Conservation (phyloP, 805 yeast species). For the Ogataea salicorniae region DNA sequence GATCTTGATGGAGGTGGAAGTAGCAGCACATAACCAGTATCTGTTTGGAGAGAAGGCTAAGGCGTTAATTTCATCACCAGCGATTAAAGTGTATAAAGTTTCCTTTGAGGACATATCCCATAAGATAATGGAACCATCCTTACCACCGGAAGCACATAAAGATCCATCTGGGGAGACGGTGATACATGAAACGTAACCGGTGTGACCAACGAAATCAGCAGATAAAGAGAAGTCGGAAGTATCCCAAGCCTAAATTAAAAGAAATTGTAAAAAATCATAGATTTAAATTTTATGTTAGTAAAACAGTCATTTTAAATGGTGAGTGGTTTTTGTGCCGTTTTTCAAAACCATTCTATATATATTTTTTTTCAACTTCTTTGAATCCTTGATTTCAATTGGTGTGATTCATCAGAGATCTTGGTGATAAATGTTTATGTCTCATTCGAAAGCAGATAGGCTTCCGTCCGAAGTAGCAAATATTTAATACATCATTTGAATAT, state of each 20-base stretch:
- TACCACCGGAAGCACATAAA: conserved; percentile 98
- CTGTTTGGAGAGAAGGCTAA: conserved; percentile 99
- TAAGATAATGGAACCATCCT: conserved; percentile 97
- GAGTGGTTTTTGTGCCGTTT: neutral
- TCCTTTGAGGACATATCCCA: conserved; percentile 90
- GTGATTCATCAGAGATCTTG: conserved; percentile 92
- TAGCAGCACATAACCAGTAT: conserved; percentile 99
- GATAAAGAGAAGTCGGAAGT: conserved; percentile 65
- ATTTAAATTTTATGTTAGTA: neutral
- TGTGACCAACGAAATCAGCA: conserved; percentile 99
- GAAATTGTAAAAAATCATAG: neutral
- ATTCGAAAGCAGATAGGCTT: conserved; percentile 58
- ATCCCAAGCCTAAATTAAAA: conserved; percentile 78
- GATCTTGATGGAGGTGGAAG: conserved; percentile 95
- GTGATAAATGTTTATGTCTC: conserved; percentile 91
- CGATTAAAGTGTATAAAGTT: conserved; percentile 87
- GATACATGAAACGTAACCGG: conserved; percentile 95
- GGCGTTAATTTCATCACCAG: conserved; percentile 96
- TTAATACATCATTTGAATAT: conserved; percentile 60
- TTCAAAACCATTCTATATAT: neutral
- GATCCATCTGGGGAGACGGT: conserved; percentile 99
- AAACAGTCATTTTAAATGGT: neutral
- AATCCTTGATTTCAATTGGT: neutral
- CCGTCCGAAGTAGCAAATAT: conserved; percentile 99
- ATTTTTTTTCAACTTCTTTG: neutral